Evolutionary conservation across 192 early-diverging fungal species (phyloP).

Genomic region (Backusella westeae): DNA sequence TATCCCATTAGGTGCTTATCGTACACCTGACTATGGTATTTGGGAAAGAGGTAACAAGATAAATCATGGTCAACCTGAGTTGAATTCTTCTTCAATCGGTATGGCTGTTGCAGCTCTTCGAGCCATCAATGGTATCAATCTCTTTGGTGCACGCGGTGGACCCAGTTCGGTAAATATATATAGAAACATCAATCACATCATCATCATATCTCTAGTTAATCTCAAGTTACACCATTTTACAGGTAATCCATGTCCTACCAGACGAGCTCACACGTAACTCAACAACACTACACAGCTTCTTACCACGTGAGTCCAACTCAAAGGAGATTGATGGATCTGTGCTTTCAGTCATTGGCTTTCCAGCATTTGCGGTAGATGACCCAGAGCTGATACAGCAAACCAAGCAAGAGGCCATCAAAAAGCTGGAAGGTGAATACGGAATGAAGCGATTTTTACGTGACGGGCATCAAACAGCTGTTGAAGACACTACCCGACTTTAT

Average conservation of each 20-base stretch:
- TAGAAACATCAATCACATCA: neutral
- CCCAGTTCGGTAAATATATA: constrained; percentile 48
- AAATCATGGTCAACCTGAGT: constrained; percentile 80
- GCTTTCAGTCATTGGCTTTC: constrained; percentile 79
- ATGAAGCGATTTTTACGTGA: constrained; percentile 81
- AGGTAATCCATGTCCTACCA: constrained; percentile 72
- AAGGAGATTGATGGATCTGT: constrained; percentile 85
- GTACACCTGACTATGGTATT: constrained; percentile 83
- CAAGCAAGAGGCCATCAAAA: constrained; percentile 71
- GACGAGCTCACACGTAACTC: constrained; percentile 82
- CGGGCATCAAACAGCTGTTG: constrained; percentile 79
- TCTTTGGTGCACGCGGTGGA: constrained; percentile 79
- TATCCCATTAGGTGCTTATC: constrained; percentile 44
- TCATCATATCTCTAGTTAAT: constrained; percentile 2
- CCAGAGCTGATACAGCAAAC: constrained; percentile 57
- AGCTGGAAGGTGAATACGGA: constrained; percentile 77
- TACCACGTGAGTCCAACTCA: constrained; percentile 80
- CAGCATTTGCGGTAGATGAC: constrained; percentile 79
- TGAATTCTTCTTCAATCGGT: constrained; percentile 85
- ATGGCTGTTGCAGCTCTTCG: constrained; percentile 84
- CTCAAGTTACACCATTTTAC: neutral
- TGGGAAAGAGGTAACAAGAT: constrained; percentile 90
- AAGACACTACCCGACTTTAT: constrained; percentile 70
- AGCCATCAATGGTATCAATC: constrained; percentile 80
- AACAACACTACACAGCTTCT: constrained; percentile 71